phyloP scores from a whole-genome alignment of 495 filamentous ascomycete species.

The Xylaria bambusicola region DNA sequence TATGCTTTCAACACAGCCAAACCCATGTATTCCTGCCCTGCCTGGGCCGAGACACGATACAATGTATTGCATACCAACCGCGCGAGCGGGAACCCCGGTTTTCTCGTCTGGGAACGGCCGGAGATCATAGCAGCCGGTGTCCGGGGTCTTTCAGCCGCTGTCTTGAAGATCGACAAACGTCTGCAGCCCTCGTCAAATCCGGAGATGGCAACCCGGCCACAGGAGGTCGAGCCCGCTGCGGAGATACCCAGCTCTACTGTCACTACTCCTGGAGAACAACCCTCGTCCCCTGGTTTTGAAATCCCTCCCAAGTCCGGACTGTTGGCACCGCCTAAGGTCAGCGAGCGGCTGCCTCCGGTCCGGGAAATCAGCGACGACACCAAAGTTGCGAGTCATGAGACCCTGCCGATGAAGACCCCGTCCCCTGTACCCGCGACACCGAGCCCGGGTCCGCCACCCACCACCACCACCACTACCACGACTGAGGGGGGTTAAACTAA shows the following conservation, averaged over 20 bases:
- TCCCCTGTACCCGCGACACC: conserved; percentile 20
- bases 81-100: conserved; percentile 30
- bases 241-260: conserved; percentile 14
- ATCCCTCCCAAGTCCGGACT: conserved; percentile 14
- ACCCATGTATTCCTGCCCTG: conserved; percentile 42
- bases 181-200: conserved; percentile 28
- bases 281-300: conserved; percentile 5
- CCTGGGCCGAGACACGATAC: conserved; percentile 46
- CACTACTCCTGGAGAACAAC: not conserved
- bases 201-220: conserved; percentile 29
- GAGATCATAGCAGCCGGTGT: conserved; percentile 44
- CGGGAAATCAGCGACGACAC: conserved; percentile 29
- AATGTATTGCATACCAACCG: conserved; percentile 43
- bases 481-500: not conserved
- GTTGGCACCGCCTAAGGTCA: conserved; percentile 18
- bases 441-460: conserved; percentile 14
- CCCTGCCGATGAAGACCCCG: conserved; percentile 12
- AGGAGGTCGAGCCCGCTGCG: conserved; percentile 19
- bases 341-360: conserved; percentile 15
- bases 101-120: conserved; percentile 46
- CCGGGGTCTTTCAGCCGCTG: conserved; percentile 37
- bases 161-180: conserved; percentile 36
- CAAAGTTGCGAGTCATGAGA: conserved; percentile 25
- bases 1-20: conserved; percentile 14
- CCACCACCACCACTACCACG: not conserved